Evolutionary conservation across 495 filamentous ascomycete species (phyloP), one percentile per base, ranked within the genome.

Genomic region (Penicillium canescens): DNA sequence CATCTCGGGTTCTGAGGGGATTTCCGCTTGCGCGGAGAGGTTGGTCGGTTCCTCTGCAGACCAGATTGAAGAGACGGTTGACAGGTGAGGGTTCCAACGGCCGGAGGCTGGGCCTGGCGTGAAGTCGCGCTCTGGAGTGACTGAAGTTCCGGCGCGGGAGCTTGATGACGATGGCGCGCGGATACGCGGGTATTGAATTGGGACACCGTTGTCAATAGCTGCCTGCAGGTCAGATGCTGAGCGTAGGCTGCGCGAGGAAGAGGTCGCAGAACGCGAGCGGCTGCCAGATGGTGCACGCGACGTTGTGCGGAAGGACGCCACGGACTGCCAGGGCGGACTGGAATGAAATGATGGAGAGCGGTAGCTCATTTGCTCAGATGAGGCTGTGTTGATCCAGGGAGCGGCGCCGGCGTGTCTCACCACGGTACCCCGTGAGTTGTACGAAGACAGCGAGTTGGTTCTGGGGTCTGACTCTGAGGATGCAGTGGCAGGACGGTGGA

Each of bases 41-140:
- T 56, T 55, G 4, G 50, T 7, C 10, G 53, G 31, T 14, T 61
- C 64, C 48, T 78, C 77, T n/a, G 68, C 70, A 3, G 74, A 78
- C 71, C 83, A 83, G 51, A 86, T 83, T 18, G 88, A 90, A 46
- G 81, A 79, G 26, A 91, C 86, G 14, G 86, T 86, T 16, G 88
- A 90, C 11, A 92, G 77, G 64, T 88, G 85, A 60, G 86, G 85
- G 66, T 86, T 89, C 82, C 86, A 88, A 72, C 82, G 82, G 47
- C 72, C 71, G 7, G 70, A 71, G 14, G 68, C 65, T 18, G 66
- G 66, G 38, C 78, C 76, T 1, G 64, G 59, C 24, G 65, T 68
- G 39, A 60, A 67, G 35, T 66, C 71, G 14, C 56, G 71, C 37
- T 56, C 68, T 16, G 62, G 60, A 5, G 60, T 58, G 9, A 65